Evolutionary conservation across 208 protist genomes (phyloP).

Genomic region (Wallacemonas sp.): DNA sequence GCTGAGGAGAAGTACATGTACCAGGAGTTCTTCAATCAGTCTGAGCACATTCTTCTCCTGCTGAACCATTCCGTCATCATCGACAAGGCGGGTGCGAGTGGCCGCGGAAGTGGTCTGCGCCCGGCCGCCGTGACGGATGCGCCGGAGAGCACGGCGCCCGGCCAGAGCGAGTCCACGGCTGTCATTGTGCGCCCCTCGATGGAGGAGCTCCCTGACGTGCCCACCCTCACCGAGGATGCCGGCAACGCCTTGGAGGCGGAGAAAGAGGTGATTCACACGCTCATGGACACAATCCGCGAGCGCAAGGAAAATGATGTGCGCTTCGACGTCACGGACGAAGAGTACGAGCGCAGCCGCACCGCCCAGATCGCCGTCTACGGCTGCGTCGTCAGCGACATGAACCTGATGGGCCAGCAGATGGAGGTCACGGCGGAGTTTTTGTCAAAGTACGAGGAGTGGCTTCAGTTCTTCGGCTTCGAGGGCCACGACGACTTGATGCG

Average conservation of each 20-base stretch:
- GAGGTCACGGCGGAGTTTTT: slow-evolving; percentile 48
- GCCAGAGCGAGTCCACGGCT: slow-evolving; percentile 8
- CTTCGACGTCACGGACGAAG: slow-evolving; percentile 42
- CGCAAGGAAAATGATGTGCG: slow-evolving; percentile 40
- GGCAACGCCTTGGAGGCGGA: slow-evolving; percentile 52
- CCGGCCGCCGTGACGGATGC: background rate
- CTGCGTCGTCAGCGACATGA: slow-evolving; percentile 77
- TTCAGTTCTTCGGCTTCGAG: slow-evolving; percentile 53
- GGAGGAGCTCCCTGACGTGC: slow-evolving; percentile 18
- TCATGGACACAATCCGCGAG: slow-evolving; percentile 61
- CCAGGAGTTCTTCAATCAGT: slow-evolving; percentile 86
- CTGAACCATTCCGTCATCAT: slow-evolving; percentile 60
- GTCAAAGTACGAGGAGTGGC: slow-evolving; percentile 70
- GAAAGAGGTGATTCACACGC: slow-evolving; percentile 52
- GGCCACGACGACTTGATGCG: slow-evolving; percentile 57
- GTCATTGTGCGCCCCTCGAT: slow-evolving; percentile 20
- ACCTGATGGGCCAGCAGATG: slow-evolving; percentile 61
- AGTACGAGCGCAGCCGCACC: slow-evolving; percentile 45
- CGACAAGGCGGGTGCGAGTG: slow-evolving; percentile 23
- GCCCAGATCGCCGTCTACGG: slow-evolving; percentile 77
- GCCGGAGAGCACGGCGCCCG: slow-evolving; percentile 6
- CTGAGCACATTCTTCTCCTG: slow-evolving; percentile 72
- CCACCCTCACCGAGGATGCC: slow-evolving; percentile 32
- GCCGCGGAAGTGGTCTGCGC: background rate
- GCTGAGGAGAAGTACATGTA: slow-evolving; percentile 85